phyloP scores from a whole-genome alignment of 805 yeast species.

The Wickerhamomyces hampshirensis region DNA sequence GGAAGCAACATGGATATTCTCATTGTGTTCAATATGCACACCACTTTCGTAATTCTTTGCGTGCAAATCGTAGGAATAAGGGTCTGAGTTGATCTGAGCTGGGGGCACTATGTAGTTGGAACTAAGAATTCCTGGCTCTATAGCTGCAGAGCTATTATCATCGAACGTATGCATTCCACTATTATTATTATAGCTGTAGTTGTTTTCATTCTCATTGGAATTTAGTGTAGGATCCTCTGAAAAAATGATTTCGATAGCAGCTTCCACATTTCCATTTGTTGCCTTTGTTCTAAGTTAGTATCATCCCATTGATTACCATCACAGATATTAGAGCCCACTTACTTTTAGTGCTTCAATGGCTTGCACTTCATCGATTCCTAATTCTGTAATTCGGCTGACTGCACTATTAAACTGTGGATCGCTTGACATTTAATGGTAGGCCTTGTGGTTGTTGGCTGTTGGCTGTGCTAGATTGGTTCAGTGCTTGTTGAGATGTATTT shows the following conservation, averaged over 20 bases:
- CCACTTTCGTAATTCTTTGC: neutral
- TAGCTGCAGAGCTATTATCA: constrained; percentile 7
- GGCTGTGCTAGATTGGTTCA: no score
- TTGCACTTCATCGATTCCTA: no score
- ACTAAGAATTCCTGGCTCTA: neutral
- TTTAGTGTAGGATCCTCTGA: no score
- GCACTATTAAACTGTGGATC: no score
- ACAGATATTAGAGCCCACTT: constrained; percentile 6
- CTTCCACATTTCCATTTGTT: constrained; percentile 28
- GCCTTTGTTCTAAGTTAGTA: constrained; percentile 2
- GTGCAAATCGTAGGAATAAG: neutral
- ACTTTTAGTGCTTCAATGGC: constrained; percentile 2
- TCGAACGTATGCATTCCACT: constrained; percentile 35
- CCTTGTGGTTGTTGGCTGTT: no score
- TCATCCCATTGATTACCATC: neutral
- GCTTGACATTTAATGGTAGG: no score
- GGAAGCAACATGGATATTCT: neutral
- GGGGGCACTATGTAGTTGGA: neutral
- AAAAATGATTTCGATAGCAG: no score
- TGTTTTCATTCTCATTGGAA: no score
- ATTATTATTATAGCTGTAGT: no score
- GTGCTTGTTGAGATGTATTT: no score
- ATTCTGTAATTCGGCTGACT: no score
- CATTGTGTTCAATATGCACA: neutral
- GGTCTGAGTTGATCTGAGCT: neutral